Evolutionary conservation across 2,329 filamentous ascomycete genomes (phyloP), one percentile per base, ranked within the genome.

Genomic region (Alternaria incomplexa): DNA sequence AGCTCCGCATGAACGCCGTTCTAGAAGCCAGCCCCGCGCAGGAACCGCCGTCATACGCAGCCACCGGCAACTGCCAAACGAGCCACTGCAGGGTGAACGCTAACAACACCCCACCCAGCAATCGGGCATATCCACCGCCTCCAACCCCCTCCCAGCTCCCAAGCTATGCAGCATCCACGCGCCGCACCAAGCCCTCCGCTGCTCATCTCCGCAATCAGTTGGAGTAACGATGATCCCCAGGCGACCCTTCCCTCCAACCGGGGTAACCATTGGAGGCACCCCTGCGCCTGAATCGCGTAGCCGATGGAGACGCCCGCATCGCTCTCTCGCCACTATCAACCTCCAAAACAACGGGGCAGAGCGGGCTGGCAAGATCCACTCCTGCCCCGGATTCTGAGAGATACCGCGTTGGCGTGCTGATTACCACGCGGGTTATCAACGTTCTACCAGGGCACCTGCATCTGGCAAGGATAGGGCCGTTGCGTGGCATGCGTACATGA

Each of bases 291-390:
- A 57, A 36, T 61, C 58, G 58, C 53, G 36, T 46, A 45, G 52
- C 13, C 13, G 20, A 60, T 53, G 59, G 58, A 52, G 32, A 58
- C 28, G 52, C 62, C 28, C 30, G 25, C 50, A 50, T 17, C 20
- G 20, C 57, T 47, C 62, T 71, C 40, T 52, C 28, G 48, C 48
- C 48, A 40, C 30, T 40, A 52, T 40, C 48, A 40, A 40, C 52
- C 71, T 71, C 73, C 71, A 66, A 75, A 61, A 72, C 43, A 67
- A 51, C 58, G 73, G 73, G 66, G 60, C 63, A 36, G 56, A n/a
- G 50, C 58, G 56, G 57, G 20, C 40, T 26, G 20, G 47, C 57
- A 40, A 40, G 36, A 17, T 40, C 63, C 64, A 62, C 63, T 58
- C 53, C 53, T 53, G 55, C 73, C 71, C 73, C 71, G 66, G 73